Base-by-base conservation (phyloP, 73 alveolate genomes). In the Effrenium voratum region DNA sequence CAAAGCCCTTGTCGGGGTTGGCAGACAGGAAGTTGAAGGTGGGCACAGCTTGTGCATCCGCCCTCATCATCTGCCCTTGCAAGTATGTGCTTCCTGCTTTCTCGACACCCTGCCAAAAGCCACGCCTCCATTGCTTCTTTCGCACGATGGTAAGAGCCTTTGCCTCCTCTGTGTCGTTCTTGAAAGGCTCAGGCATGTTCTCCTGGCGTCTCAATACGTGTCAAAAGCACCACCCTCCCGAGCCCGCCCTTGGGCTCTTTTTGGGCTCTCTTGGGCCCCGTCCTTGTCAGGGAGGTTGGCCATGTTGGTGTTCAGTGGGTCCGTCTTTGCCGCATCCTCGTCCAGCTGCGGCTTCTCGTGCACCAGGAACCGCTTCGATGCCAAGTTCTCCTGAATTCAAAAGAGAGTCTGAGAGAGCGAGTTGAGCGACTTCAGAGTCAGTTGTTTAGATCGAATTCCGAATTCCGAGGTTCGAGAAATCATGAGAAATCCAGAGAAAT, bases 61-160 rank as follows among this genome's bases (percentile, higher is more conserved):
- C 94, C 22, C 94, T 82, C 94, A 86, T 86, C 94, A 86, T 86
- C 47, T 86, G 68, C 26, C 94, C 94, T 34, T 86, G 94, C 68
- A 86, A 32, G 47, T 86, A 86, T n/a, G 94, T 86, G 44, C 94
- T 86, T 22, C 94, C 94, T 22, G 94, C 94, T 41, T 86, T 86
- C 47, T 86, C 94, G 12, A 86, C 94, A 1, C 94, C 94, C 6
- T 73, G 94, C 94, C 94, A 86, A 43, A 86, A 86, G 45, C 81
- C 72, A 5, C 94, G 94, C n/a, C 94, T 16, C 94, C 94, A 86
- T 22, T 86, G 94, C 72, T 86, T 86, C 83, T 86, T 86, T 40
- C 32, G 81, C n/a, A 86, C 43, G 57, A 86, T 86, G 22, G 82
- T 86, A 36, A 52, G 46, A 24, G 94, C 47, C 22, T 86, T 22